Percentiles rank a stretch among this genome's conserved stretches.
These are phyloP conservation scores for Davidsoniella neocaledoniae DNA, from an alignment of 2,329 filamentous ascomycete genomes.

Conservation along the genomic window DNA sequence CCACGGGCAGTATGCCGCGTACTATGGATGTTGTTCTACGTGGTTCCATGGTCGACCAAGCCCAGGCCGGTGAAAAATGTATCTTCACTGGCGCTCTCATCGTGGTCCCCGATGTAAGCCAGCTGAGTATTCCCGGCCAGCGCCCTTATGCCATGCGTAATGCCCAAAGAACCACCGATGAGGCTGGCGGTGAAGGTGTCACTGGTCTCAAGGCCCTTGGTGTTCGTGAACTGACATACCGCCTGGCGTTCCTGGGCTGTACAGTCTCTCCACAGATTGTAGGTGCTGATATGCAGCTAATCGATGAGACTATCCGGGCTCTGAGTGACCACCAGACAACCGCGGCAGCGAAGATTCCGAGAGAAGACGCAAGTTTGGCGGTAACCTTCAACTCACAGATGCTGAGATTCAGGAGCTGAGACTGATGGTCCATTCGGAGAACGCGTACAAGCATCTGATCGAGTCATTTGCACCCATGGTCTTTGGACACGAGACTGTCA, in stretches of 20 bases:
- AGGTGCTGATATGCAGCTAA: conserved; percentile 50
- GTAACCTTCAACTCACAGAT: conserved; percentile 30
- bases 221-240: conserved; percentile 87
- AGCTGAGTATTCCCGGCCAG: conserved; percentile 76
- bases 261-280: conserved; percentile 67
- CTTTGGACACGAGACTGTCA: conserved; percentile 92
- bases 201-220: conserved; percentile 81
- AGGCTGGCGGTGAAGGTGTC: conserved; percentile 71
- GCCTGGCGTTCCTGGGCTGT: conserved; percentile 88
- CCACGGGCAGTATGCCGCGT: conserved; percentile 93
- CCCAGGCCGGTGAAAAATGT: conserved; percentile 95
- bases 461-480: conserved; percentile 93
- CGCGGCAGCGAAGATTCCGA: conserved; percentile 15
- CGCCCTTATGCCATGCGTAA: conserved; percentile 73
- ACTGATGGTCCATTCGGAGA: conserved; percentile 84
- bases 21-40: conserved; percentile 95
- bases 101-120: conserved; percentile 91
- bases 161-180: conserved; percentile 58
- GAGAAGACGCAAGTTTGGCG: not conserved
- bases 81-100: conserved; percentile 94
- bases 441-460: conserved; percentile 85
- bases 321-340: conserved; percentile 64
- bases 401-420: conserved; percentile 87
- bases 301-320: conserved; percentile 10
- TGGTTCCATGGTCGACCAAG: conserved; percentile 92